Conservation (phyloP, 106 monocot species). For the Acorus gramineus region DNA sequence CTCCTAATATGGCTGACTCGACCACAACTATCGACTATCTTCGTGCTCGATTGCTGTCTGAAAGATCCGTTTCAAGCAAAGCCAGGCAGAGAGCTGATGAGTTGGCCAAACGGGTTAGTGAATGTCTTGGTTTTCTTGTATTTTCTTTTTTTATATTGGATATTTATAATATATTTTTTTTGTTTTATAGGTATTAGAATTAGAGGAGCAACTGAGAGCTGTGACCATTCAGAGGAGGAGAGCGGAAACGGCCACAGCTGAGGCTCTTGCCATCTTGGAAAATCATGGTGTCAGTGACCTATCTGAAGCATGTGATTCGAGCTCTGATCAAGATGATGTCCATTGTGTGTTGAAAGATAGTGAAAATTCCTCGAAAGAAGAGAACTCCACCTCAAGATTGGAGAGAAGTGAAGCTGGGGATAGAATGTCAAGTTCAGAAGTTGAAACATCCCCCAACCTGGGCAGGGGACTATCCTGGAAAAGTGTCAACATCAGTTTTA, state of each 20-base stretch:
- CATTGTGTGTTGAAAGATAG: constrained; percentile 3
- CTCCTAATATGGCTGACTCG: constrained; percentile 40
- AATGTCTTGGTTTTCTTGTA: not conserved
- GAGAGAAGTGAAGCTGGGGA: constrained; percentile 50
- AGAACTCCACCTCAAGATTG: constrained; percentile 26
- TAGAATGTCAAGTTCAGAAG: constrained; percentile 46
- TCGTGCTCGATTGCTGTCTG: constrained; percentile 89
- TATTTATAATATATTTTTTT: constrained; percentile 1
- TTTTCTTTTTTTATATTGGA: not conserved
- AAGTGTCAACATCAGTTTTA: constrained; percentile 29
- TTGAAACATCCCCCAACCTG: constrained; percentile 21
- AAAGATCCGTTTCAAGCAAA: constrained; percentile 78
- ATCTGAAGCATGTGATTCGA: constrained; percentile 49
- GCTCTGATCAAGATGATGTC: constrained; percentile 44
- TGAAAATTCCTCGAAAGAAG: constrained; percentile 18
- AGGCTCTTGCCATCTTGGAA: constrained; percentile 77
- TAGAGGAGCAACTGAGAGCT: constrained; percentile 73
- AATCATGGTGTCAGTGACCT: constrained; percentile 44
- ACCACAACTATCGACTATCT: constrained; percentile 79
- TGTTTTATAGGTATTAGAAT: constrained; percentile 55
- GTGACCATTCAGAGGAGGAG: constrained; percentile 64
- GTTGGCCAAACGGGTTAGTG: constrained; percentile 65
- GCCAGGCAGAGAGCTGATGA: constrained; percentile 83
- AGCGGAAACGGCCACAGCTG: constrained; percentile 70
- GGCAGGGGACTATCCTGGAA: constrained; percentile 69